Percentiles rank a stretch among this genome's conserved stretches.
These are phyloP conservation scores for Psilocybe azurescens DNA, from an alignment of 768 basidiomycete species.

Conservation along the genomic window DNA sequence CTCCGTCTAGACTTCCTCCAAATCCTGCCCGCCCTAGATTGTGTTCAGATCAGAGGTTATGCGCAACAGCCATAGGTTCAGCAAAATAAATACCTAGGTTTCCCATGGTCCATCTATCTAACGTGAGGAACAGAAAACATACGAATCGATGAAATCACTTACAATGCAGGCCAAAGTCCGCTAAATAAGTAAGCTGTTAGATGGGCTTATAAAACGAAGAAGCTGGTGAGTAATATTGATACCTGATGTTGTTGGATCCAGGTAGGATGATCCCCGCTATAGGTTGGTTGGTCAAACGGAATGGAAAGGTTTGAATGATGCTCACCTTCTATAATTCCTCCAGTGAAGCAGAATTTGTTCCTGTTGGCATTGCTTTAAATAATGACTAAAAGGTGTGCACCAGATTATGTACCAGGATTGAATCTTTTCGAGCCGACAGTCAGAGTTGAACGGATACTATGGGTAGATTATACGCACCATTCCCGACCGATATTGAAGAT, in stretches of 20 bases:
- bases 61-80: conserved; percentile 26
- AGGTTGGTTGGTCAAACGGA: background rate
- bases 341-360: conserved; percentile 80
- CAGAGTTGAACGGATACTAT: background rate
- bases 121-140: background rate
- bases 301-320: conserved; percentile 1
- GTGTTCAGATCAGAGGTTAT: conserved; percentile 24
- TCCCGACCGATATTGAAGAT: conserved; percentile 67
- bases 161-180: conserved; percentile 44
- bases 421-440: conserved; percentile 27
- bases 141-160: conserved; percentile 12
- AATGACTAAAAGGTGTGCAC: background rate
- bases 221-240: conserved; percentile 1
- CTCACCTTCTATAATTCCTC: conserved; percentile 65
- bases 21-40: conserved; percentile 71
- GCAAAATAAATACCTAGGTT: conserved; percentile 48
- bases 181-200: conserved; percentile 11
- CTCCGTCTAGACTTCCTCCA: conserved; percentile 71
- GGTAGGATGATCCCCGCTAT: conserved; percentile 33
- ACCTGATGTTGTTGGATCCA: conserved; percentile 30
- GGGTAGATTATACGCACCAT: conserved; percentile 44
- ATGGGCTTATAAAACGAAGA: background rate
- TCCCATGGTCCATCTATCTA: conserved; percentile 49
- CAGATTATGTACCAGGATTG: conserved; percentile 34
- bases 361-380: conserved; percentile 16